Evolutionary conservation across 2,329 filamentous ascomycete species (phyloP), one percentile per base, ranked within the genome.

Genomic region (Pyrenochaeta sp.): DNA sequence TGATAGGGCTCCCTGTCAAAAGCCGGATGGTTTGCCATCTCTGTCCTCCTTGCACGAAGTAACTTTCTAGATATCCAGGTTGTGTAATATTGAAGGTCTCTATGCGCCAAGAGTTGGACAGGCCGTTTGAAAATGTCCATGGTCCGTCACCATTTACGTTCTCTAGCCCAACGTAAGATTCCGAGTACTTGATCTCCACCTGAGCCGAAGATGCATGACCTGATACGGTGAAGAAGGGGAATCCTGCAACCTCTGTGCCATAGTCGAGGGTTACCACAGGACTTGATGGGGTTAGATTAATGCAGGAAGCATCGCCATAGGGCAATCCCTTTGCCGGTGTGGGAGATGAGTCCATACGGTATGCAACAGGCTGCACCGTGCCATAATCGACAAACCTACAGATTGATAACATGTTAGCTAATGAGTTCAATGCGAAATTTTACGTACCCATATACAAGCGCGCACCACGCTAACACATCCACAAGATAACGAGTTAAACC

Each of bases 21-120:
- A 76, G 55, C 2, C 60, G 58, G 17, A 75, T 53, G 0, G 69
- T 66, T 44, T 74, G 63, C 73, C 73, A 77, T 48, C 69, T 53
- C 48, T 74, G 71, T 0, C 70, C 72, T 3, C 73, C 74, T 50
- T 76, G 74, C 0, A 75, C 41, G 24, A 76, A 66, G 14, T 61
- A 70, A 1, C 65, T 69, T 6, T 67, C 41, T 0, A 65, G 15
- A 3, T 47, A 38, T 3, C 73, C 72, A 1, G 37, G 7, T 0
- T 44, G 29, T 0, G 65, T 71, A n/a, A 75, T 24, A 8, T 73
- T 64, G 44, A 74, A 71, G n/a, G n/a, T n/a, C n/a, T n/a, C n/a
- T n/a, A n/a, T n/a, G n/a, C n/a, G n/a, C n/a, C n/a, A n/a, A n/a
- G n/a, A n/a, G n/a, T 51, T 55, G 2, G 55, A 41, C 1, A 58